These are phyloP conservation scores for Lotmaria passim DNA, from an alignment of 208 protist species.

Conservation along the genomic window DNA sequence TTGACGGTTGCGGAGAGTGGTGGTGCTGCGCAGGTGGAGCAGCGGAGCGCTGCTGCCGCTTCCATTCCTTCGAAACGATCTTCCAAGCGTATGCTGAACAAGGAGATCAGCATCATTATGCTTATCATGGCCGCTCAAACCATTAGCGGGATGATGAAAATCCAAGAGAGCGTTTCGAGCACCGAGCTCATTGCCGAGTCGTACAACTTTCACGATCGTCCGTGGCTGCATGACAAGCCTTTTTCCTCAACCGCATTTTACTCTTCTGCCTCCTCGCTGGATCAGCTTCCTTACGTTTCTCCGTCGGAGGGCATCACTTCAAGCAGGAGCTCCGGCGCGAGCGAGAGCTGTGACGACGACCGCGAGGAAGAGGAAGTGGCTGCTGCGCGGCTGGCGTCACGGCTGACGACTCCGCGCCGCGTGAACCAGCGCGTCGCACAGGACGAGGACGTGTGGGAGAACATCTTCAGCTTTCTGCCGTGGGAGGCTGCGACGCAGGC, in stretches of 20 bases:
- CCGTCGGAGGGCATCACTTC: conserved; percentile 47
- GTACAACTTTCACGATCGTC: conserved; percentile 32
- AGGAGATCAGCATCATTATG: conserved; percentile 61
- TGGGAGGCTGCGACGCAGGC: conserved; percentile 47
- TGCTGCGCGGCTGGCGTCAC: conserved; percentile 8
- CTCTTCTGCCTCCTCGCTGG: conserved; percentile 31
- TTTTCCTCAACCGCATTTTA: conserved; percentile 35
- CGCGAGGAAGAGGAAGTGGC: conserved; percentile 42
- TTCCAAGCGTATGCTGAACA: conserved; percentile 36
- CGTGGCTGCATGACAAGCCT: conserved; percentile 35
- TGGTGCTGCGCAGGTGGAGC: background rate
- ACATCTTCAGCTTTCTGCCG: conserved; percentile 57
- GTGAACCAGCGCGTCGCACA: conserved; percentile 11
- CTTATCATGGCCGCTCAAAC: conserved; percentile 54
- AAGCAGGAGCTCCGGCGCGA: conserved; percentile 36
- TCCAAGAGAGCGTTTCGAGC: conserved; percentile 45
- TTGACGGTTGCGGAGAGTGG: background rate
- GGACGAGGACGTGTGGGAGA: conserved; percentile 42
- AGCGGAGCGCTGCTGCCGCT: background rate
- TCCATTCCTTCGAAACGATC: conserved; percentile 7
- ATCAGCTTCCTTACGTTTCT: conserved; percentile 42
- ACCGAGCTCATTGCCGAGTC: conserved; percentile 62
- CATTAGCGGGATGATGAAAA: conserved; percentile 32
- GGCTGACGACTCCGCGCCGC: conserved; percentile 10
- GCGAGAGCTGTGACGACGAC: conserved; percentile 35